Percentiles rank a stretch among this genome's conserved stretches.
These are phyloP conservation scores for Arabis hirsuta DNA, from an alignment of 345 rosid genomes.

Conservation along the genomic window DNA sequence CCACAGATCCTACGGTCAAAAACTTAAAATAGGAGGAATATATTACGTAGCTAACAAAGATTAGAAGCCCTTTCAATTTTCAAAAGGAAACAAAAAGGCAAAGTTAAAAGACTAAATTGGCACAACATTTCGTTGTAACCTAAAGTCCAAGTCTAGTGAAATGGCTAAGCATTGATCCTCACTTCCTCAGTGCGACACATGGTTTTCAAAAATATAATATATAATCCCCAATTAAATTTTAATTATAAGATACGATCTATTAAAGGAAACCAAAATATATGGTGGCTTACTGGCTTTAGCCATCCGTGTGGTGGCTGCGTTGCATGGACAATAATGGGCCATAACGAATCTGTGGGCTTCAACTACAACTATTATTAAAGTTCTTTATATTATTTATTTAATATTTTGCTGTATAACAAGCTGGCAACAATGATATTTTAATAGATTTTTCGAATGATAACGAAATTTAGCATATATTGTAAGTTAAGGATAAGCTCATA, in stretches of 20 bases:
- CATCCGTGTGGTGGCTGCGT: conserved; percentile 42
- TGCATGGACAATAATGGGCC: conserved; percentile 39
- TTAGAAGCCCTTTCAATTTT: conserved; percentile 8
- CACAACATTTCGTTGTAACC: conserved; percentile 28
- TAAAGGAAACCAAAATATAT: conserved; percentile 23
- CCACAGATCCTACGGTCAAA: conserved; percentile 30
- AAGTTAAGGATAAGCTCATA: conserved; percentile 24
- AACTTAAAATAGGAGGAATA: conserved; percentile 20
- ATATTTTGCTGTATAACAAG: conserved; percentile 31
- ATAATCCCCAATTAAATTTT: neutral
- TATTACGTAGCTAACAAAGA: conserved; percentile 24
- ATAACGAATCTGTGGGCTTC: conserved; percentile 42
- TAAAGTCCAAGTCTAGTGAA: conserved; percentile 30
- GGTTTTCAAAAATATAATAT: neutral
- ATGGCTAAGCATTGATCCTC: conserved; percentile 26
- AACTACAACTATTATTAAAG: conserved; percentile 8
- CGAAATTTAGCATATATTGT: conserved; percentile 26
- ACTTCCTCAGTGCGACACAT: conserved; percentile 16
- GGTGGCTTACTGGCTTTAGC: conserved; percentile 20
- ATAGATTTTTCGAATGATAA: conserved; percentile 35
- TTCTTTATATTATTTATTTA: conserved; percentile 3
- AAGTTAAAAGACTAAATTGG: conserved; percentile 27
- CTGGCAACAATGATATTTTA: conserved; percentile 35
- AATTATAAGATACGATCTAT: conserved; percentile 18
- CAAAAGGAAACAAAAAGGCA: conserved; percentile 20